A percentile compares a stretch with the other conserved stretches of the same genome.
These are phyloP conservation scores for Cytospora piceicola DNA, from an alignment of 2,329 filamentous ascomycete species.

Conservation along the genomic window DNA sequence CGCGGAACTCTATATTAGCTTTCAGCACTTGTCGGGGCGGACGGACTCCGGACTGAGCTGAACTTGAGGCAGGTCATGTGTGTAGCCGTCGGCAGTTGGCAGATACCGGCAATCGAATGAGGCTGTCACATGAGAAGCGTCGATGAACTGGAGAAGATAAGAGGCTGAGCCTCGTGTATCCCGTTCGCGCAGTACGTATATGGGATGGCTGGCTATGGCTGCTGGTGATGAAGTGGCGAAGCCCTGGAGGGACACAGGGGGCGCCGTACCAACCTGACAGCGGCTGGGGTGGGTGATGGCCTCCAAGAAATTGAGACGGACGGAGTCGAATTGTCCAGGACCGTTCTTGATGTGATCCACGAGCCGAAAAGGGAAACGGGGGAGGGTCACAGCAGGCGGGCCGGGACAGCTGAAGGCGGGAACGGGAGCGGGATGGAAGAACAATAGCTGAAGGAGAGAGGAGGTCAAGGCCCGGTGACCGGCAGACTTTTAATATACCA, in stretches of 20 bases:
- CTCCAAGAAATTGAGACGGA: not conserved
- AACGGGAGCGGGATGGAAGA: slow-evolving; percentile 18
- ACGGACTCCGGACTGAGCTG: not conserved
- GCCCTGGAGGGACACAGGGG: not conserved
- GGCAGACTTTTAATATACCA: not conserved
- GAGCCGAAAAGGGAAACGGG: not conserved
- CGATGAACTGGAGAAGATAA: not conserved
- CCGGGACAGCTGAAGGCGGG: slow-evolving; percentile 11
- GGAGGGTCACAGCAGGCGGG: slow-evolving; percentile 8
- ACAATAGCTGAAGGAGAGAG: not conserved
- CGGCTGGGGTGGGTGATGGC: not conserved
- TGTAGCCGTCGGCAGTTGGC: slow-evolving; percentile 5
- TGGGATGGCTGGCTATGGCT: slow-evolving; percentile 13
- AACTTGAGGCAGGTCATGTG: not conserved
- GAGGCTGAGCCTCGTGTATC: not conserved
- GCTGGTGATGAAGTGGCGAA: not conserved
- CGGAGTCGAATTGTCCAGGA: not conserved
- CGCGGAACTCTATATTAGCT: not conserved
- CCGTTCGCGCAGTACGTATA: not conserved
- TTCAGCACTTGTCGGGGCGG: not conserved
- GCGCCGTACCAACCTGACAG: not conserved
- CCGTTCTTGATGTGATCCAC: not conserved
- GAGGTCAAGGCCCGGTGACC: not conserved
- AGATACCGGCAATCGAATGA: not conserved
- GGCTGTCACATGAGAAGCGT: slow-evolving; percentile 19